Evolutionary conservation across 371 early-diverging fungal species (phyloP).

Genomic region (Lichtheimia corymbifera): DNA sequence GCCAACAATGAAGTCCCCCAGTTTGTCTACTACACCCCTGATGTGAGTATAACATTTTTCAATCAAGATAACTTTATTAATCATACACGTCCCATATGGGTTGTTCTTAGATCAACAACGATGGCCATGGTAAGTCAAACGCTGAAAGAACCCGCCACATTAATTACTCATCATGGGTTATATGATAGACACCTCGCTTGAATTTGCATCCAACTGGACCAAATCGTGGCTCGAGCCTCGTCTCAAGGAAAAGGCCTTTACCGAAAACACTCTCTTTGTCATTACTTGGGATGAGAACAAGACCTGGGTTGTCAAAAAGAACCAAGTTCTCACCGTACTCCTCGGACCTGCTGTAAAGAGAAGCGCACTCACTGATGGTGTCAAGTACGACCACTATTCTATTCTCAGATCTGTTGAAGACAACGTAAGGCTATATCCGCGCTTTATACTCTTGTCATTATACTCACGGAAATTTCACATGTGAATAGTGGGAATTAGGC

Average conservation of each 20-base stretch:
- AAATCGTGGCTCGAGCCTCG: constrained; percentile 50
- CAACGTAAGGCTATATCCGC: constrained; percentile 25
- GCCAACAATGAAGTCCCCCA: constrained; percentile 43
- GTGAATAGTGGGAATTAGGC: constrained; percentile 25
- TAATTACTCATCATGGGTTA: neutral
- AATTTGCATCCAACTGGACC: constrained; percentile 51
- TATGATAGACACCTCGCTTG: constrained; percentile 39
- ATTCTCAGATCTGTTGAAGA: constrained; percentile 54
- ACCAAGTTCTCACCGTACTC: constrained; percentile 32
- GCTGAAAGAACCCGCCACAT: neutral
- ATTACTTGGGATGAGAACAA: constrained; percentile 56
- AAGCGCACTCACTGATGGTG: constrained; percentile 34
- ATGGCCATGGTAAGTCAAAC: constrained; percentile 35
- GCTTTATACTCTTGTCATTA: neutral
- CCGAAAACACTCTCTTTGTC: constrained; percentile 52
- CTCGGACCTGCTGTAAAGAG: constrained; percentile 32
- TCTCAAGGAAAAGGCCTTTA: constrained; percentile 38
- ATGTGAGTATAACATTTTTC: constrained; percentile 14
- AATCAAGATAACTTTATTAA: neutral
- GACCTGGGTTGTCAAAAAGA: constrained; percentile 18
- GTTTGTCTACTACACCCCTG: constrained; percentile 49
- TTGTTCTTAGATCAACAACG: constrained; percentile 36
- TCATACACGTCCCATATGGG: neutral
- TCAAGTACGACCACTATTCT: constrained; percentile 61
- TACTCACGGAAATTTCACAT: neutral